A percentile compares a stretch with the other conserved stretches of the same genome.
phyloP scores from a whole-genome alignment of 371 early-diverging fungal species.

The Amoeboaphelidium occidentale region DNA sequence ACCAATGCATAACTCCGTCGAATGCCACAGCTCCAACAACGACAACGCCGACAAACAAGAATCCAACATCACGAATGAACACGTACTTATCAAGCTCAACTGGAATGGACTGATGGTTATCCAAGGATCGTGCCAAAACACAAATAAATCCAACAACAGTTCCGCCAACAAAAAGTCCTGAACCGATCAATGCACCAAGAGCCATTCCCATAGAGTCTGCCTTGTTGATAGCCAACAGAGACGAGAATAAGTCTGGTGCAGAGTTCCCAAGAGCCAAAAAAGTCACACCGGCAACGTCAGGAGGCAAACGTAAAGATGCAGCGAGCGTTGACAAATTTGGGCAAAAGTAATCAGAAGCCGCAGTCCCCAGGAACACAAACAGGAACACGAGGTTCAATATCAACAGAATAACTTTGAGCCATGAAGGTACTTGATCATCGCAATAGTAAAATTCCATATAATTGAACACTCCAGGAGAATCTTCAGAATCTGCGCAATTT shows the following conservation, averaged over 20 bases:
- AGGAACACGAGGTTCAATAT: neutral
- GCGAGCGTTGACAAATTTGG: neutral
- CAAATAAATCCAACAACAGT: conserved; percentile 51
- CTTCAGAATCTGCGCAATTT: neutral
- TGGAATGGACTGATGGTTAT: neutral
- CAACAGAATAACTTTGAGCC: neutral
- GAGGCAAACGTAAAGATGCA: neutral
- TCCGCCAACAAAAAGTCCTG: conserved; percentile 43
- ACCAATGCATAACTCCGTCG: neutral
- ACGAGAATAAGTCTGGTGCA: conserved; percentile 56
- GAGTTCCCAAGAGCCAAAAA: conserved; percentile 64
- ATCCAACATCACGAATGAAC: neutral
- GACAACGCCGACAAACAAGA: neutral
- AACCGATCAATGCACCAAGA: conserved; percentile 52
- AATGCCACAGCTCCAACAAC: neutral
- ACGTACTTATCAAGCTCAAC: neutral
- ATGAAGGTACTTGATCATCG: neutral
- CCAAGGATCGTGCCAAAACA: conserved; percentile 32
- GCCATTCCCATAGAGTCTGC: conserved; percentile 45
- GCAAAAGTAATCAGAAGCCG: neutral
- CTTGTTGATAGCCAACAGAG: conserved; percentile 38
- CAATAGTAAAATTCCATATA: neutral
- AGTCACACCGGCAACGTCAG: conserved; percentile 42
- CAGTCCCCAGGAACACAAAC: neutral
- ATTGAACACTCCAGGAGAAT: neutral